These are phyloP conservation scores for Candida fluviatilis DNA, from an alignment of 805 yeast genomes.

Conservation along the genomic window DNA sequence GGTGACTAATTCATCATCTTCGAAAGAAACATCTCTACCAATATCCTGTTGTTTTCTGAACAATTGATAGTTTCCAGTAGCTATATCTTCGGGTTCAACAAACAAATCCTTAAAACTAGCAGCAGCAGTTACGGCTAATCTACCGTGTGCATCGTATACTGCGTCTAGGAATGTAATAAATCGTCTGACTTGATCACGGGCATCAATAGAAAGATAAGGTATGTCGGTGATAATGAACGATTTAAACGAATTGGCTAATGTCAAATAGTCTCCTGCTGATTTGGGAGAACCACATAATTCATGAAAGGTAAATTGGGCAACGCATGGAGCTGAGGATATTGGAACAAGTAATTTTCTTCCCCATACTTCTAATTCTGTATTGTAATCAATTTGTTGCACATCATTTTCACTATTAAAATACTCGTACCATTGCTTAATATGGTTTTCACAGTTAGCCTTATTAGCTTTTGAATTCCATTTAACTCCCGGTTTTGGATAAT, in stretches of 20 bases:
- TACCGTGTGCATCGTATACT: slow-evolving; percentile 85
- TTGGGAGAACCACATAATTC: slow-evolving; percentile 83
- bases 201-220: slow-evolving; percentile 74
- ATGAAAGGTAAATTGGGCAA: slow-evolving; percentile 85
- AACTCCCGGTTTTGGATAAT: slow-evolving; percentile 64
- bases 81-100: slow-evolving; percentile 71
- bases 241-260: slow-evolving; percentile 70
- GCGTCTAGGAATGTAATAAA: slow-evolving; percentile 95
- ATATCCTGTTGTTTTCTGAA: slow-evolving; percentile 37
- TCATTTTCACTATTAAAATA: slow-evolving; percentile 66
- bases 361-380: slow-evolving; percentile 61
- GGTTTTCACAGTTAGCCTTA: slow-evolving; percentile 49
- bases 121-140: slow-evolving; percentile 85
- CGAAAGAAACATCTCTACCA: slow-evolving; percentile 36
- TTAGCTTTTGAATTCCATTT: slow-evolving; percentile 50
- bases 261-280: slow-evolving; percentile 92
- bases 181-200: slow-evolving; percentile 81
- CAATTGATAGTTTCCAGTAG: slow-evolving; percentile 42
- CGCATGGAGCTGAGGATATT: slow-evolving; percentile 65
- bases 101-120: slow-evolving; percentile 81
- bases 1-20: slow-evolving; percentile 60
- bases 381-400: slow-evolving; percentile 14
- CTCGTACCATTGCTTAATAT: slow-evolving; percentile 72
- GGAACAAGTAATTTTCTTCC: slow-evolving; percentile 83
- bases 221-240: slow-evolving; percentile 89